Evolutionary conservation across 352 stramenopile species (phyloP).

Genomic region (Phytophthora hibernalis): DNA sequence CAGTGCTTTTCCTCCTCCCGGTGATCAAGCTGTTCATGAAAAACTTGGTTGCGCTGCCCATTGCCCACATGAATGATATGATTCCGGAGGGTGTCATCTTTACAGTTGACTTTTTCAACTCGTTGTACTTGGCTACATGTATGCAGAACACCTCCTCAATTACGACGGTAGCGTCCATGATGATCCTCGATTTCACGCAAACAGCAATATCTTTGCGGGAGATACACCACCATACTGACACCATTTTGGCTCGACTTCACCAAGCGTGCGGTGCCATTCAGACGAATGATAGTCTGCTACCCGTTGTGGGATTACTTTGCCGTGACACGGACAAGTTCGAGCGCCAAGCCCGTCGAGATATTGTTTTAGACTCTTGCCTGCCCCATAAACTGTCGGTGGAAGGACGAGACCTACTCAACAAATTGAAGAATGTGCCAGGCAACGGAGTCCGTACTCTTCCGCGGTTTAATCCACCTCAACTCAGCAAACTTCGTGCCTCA

Average conservation of each 20-base stretch:
- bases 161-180: slow-evolving; percentile 34
- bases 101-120: slow-evolving; percentile 52
- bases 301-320: slow-evolving; percentile 7
- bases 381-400: slow-evolving; percentile 16
- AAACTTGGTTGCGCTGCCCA: slow-evolving; percentile 32
- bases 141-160: slow-evolving; percentile 50
- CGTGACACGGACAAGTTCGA: slow-evolving; percentile 3
- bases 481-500: background rate
- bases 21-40: slow-evolving; percentile 47
- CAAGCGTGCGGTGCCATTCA: slow-evolving; percentile 7
- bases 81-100: slow-evolving; percentile 47
- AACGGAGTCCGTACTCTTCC: slow-evolving; percentile 16
- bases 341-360: background rate
- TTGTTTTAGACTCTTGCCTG: slow-evolving; percentile 5
- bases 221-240: slow-evolving; percentile 9
- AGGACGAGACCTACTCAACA: slow-evolving; percentile 16
- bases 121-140: slow-evolving; percentile 47
- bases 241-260: slow-evolving; percentile 21
- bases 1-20: slow-evolving; percentile 31
- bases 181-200: slow-evolving; percentile 35
- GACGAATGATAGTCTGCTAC: slow-evolving; percentile 9
- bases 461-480: slow-evolving; percentile 1
- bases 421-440: slow-evolving; percentile 9
- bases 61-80: slow-evolving; percentile 33
- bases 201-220: slow-evolving; percentile 14